Percentiles rank a stretch among this genome's conserved stretches.
Evolutionary conservation across 805 yeast species (phyloP).

Genomic region (Candida stauntonica): DNA sequence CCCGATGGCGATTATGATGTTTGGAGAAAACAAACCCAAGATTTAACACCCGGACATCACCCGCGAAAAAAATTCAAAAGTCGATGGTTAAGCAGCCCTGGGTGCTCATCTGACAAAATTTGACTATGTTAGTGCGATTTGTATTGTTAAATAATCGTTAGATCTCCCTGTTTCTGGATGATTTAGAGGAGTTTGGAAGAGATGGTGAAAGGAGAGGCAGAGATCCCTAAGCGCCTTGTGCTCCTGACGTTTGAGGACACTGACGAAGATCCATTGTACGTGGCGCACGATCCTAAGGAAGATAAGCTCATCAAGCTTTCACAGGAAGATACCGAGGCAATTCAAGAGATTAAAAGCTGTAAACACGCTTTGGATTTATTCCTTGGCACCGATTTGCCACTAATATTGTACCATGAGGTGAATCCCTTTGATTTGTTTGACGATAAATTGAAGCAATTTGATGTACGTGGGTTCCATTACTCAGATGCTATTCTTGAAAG

Average conservation of each 20-base stretch:
- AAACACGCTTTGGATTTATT: constrained; percentile 13
- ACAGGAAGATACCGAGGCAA: background rate
- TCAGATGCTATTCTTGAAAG: constrained; percentile 22
- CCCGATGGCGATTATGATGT: too few species aligned
- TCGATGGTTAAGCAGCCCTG: too few species aligned
- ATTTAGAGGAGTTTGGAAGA: too few species aligned
- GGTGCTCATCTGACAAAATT: too few species aligned
- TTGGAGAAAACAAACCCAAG: too few species aligned
- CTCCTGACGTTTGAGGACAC: constrained; percentile 9
- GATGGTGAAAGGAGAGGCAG: too few species aligned
- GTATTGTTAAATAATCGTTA: too few species aligned
- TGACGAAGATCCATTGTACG: constrained; percentile 9
- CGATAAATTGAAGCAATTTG: constrained; percentile 4
- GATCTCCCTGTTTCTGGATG: too few species aligned
- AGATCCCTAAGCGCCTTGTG: constrained; percentile 14
- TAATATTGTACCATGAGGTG: constrained; percentile 19
- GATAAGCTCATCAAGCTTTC: constrained; percentile 12
- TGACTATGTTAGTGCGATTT: too few species aligned
- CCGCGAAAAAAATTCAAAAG: too few species aligned
- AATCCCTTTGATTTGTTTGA: constrained; percentile 21
- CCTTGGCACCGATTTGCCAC: constrained; percentile 21
- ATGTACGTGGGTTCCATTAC: constrained; percentile 9
- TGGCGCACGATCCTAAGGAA: constrained; percentile 5
- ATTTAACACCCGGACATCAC: too few species aligned
- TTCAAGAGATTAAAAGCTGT: constrained; percentile 1